A percentile compares a stretch with the other conserved stretches of the same genome.
Conservation (phyloP, 163 green algal species). For the Scenedesmus sp. region DNA sequence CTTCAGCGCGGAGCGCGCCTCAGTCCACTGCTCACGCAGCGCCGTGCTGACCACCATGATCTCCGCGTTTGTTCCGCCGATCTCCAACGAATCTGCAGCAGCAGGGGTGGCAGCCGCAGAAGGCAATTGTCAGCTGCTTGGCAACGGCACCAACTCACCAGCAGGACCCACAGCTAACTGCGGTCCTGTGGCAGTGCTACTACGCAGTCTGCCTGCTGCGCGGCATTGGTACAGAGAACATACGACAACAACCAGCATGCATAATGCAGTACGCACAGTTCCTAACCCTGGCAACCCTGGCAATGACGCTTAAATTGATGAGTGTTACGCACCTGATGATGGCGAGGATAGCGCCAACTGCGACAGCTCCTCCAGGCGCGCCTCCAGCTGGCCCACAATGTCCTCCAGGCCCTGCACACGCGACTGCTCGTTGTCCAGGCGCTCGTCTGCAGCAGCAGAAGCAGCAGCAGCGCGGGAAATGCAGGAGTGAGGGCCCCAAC, state of each 20-base stretch:
- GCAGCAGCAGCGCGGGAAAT: too few relatives aligned
- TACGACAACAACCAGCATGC: too few relatives aligned
- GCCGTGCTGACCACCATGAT: constrained; percentile 17
- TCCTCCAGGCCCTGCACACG: constrained; percentile 17
- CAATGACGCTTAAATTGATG: neutral
- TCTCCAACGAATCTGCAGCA: neutral
- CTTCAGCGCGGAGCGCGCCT: neutral
- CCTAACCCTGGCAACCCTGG: too few relatives aligned
- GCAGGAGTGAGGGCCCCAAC: neutral
- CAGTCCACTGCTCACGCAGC: constrained; percentile 37
- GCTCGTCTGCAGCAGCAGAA: constrained; percentile 11
- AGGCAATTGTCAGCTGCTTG: too few relatives aligned
- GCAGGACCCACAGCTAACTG: neutral
- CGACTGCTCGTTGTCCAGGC: constrained; percentile 28
- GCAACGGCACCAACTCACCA: neutral
- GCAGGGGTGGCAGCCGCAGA: too few relatives aligned
- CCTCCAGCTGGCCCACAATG: constrained; percentile 33
- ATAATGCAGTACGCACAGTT: too few relatives aligned
- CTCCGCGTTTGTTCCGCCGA: constrained; percentile 18
- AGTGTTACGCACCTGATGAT: neutral
- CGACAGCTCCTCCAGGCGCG: neutral
- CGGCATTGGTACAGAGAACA: too few relatives aligned
- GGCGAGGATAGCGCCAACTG: constrained; percentile 1
- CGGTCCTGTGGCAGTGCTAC: too few relatives aligned
- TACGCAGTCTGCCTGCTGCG: too few relatives aligned